Percentiles rank a stretch among this genome's conserved stretches.
phyloP scores from a whole-genome alignment of 2,329 filamentous ascomycete genomes.

The Colletotrichum kahawae region DNA sequence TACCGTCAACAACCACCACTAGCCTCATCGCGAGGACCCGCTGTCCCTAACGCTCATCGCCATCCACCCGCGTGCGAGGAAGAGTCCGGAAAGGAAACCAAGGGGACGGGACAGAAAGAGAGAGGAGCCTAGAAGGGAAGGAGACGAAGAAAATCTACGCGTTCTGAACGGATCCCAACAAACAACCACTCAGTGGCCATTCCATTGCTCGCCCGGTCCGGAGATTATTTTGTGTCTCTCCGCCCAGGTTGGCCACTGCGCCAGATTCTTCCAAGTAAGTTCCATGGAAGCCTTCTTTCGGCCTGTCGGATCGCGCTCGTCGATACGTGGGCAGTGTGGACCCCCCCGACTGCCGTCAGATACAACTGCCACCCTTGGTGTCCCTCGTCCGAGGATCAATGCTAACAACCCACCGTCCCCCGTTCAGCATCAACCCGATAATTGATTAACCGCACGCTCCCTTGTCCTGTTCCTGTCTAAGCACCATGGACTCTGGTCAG shows the following conservation, averaged over 20 bases:
- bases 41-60: slow-evolving; percentile 39
- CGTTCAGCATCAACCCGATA: slow-evolving; percentile 39
- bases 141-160: slow-evolving; percentile 33
- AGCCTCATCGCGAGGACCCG: slow-evolving; percentile 44
- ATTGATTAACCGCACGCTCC: slow-evolving; percentile 41
- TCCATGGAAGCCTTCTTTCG: slow-evolving; percentile 32
- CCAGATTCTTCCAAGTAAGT: slow-evolving; percentile 46
- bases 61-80: not conserved
- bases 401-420: slow-evolving; percentile 40
- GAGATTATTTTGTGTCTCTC: slow-evolving; percentile 31
- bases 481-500: slow-evolving; percentile 57
- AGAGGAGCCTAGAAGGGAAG: not conserved
- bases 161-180: slow-evolving; percentile 35
- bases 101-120: not conserved
- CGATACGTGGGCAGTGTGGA: slow-evolving; percentile 34
- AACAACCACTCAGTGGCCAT: slow-evolving; percentile 20
- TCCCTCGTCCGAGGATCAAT: slow-evolving; percentile 35
- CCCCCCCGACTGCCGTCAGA: slow-evolving; percentile 26
- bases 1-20: slow-evolving; percentile 28
- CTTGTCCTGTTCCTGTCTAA: slow-evolving; percentile 34
- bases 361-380: slow-evolving; percentile 31
- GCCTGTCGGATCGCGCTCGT: slow-evolving; percentile 41
- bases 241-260: slow-evolving; percentile 33
- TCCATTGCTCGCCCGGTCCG: slow-evolving; percentile 29
- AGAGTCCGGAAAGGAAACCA: not conserved